Conservation (phyloP, 2,329 filamentous ascomycete genomes). For the Colletotrichum sp. region DNA sequence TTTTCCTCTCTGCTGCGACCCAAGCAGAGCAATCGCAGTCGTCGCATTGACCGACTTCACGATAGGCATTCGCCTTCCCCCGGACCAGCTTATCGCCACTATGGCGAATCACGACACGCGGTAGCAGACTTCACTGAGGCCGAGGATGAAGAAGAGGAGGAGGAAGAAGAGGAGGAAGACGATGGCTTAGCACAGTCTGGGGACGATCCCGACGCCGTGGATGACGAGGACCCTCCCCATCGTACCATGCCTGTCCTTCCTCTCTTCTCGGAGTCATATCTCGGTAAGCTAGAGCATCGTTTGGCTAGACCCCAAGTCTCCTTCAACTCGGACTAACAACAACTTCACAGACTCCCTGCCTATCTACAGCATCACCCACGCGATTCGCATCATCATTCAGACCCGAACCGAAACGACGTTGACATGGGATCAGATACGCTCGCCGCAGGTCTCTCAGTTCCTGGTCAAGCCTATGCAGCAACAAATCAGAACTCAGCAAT, state of each 20-base stretch:
- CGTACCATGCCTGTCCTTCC: conserved; percentile 60
- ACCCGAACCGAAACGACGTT: conserved; percentile 89
- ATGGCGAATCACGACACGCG: conserved; percentile 51
- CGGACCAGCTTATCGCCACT: conserved; percentile 31
- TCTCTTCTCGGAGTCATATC: conserved; percentile 79
- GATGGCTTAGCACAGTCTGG: conserved; percentile 12
- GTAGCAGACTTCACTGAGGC: conserved; percentile 71
- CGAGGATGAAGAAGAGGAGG: conserved; percentile 59
- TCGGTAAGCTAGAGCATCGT: conserved; percentile 57
- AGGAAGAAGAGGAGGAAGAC: conserved; percentile 40
- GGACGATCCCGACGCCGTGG: conserved; percentile 39
- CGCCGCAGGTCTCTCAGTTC: conserved; percentile 96
- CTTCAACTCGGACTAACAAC: not conserved
- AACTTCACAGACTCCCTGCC: conserved; percentile 75
- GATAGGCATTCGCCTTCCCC: conserved; percentile 18
- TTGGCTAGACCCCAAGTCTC: not conserved
- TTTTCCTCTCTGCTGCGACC: conserved; percentile 25
- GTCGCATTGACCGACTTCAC: conserved; percentile 15
- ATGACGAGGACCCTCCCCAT: conserved; percentile 37
- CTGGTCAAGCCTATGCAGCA: conserved; percentile 94
- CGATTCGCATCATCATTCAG: conserved; percentile 84
- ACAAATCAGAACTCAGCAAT: conserved; percentile 82
- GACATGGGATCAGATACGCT: conserved; percentile 92
- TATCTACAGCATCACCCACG: conserved; percentile 89
- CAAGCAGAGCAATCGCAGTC: conserved; percentile 19